Conservation (phyloP, 2,329 filamentous ascomycete species). For the Coniochaeta hoffmannii region DNA sequence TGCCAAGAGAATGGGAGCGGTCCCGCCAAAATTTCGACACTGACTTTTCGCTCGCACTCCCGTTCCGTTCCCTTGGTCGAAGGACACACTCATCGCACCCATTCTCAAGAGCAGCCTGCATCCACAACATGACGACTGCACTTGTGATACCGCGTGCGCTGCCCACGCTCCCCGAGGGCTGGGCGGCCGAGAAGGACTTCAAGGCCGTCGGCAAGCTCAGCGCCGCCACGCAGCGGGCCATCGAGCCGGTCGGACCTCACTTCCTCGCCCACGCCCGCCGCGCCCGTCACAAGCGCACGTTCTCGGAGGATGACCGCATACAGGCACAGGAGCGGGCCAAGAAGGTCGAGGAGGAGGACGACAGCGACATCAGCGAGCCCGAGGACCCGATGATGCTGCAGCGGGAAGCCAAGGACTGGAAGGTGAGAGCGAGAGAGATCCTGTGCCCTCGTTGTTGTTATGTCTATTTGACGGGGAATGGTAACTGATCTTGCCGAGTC, state of each 20-base stretch:
- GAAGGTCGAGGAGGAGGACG: slow-evolving; percentile 85
- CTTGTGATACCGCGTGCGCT: slow-evolving; percentile 59
- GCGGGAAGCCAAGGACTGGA: slow-evolving; percentile 98
- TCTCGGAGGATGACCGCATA: slow-evolving; percentile 96
- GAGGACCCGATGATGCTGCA: slow-evolving; percentile 90
- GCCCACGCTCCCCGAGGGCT: slow-evolving; percentile 70
- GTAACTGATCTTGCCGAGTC: not conserved
- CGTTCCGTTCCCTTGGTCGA: not conserved
- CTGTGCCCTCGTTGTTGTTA: not conserved
- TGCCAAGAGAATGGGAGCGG: not conserved
- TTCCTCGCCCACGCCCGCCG: slow-evolving; percentile 96
- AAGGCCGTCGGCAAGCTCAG: slow-evolving; percentile 74
- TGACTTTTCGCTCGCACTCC: not conserved
- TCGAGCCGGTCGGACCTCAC: slow-evolving; percentile 94
- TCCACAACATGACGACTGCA: slow-evolving; percentile 35
- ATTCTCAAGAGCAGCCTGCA: not conserved
- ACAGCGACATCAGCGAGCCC: slow-evolving; percentile 83
- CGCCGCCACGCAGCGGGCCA: slow-evolving; percentile 70
- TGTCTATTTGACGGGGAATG: not conserved
- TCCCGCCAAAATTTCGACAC: slow-evolving; percentile 3
- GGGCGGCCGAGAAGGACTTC: slow-evolving; percentile 88
- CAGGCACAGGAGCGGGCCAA: slow-evolving; percentile 92
- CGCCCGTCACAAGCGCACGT: slow-evolving; percentile 93
- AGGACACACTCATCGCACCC: not conserved
- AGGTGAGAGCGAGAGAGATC: slow-evolving; percentile 57